These are phyloP conservation scores for Eucalyptus albens DNA, from an alignment of 345 rosid species.

Conservation along the genomic window DNA sequence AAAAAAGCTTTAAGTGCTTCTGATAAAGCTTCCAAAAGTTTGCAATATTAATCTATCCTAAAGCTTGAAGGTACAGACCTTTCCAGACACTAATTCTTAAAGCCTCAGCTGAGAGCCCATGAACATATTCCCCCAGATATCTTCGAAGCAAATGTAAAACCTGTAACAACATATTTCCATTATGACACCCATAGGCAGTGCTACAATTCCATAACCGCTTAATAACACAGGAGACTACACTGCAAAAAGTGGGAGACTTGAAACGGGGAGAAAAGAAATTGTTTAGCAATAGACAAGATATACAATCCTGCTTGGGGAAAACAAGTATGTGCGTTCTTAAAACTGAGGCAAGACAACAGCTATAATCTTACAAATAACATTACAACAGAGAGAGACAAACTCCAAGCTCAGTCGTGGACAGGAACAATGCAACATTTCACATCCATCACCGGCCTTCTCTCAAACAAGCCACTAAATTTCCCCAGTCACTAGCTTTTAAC, in stretches of 20 bases:
- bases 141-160: constrained; percentile 94
- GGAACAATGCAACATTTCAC: not conserved
- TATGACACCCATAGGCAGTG: not conserved
- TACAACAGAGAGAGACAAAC: not conserved
- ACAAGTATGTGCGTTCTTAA: not conserved
- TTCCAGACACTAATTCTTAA: constrained; percentile 97
- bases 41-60: not conserved
- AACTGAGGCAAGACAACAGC: not conserved
- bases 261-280: not conserved
- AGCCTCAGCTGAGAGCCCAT: constrained; percentile 89
- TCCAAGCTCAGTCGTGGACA: not conserved
- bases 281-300: not conserved
- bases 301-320: not conserved
- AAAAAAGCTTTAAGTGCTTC: not conserved
- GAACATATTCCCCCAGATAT: constrained; percentile 95
- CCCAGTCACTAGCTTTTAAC: not conserved
- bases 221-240: not conserved
- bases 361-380: not conserved
- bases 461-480: not conserved
- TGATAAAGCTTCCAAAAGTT: not conserved
- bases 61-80: constrained; percentile 28
- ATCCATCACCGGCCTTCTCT: not conserved
- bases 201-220: not conserved
- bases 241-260: not conserved
- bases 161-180: constrained; percentile 15